Evolutionary conservation across 495 filamentous ascomycete genomes (phyloP), one percentile per base, ranked within the genome.

Genomic region (Neurospora tetrasperma): DNA sequence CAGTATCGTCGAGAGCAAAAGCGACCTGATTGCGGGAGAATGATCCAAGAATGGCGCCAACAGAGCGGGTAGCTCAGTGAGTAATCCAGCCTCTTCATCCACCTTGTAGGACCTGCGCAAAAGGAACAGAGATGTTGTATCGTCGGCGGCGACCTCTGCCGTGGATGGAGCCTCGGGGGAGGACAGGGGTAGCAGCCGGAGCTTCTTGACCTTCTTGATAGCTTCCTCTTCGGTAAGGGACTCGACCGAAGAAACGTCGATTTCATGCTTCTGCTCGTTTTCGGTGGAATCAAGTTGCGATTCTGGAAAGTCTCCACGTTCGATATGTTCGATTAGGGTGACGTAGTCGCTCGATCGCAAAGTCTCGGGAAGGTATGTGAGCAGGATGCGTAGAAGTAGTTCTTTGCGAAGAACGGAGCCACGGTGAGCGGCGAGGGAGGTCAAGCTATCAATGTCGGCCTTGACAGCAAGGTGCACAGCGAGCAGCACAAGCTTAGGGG

Each of bases 321-420:
- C 83, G 74, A 94, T 80, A 41, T 87, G 82, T 46, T 86, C 80
- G 9, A 95, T 76, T 44, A 92, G 85, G 18, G 83, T 79, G 12
- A 86, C 84, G 78, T 97, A 97, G 44, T 83, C 76, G 31, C 80
- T 84, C 39, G 94, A 91, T 18, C 88, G 88, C 12, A 88, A 82
- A 69, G 87, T 92, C 79, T 96, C 94, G 43, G 94, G 94, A 8
- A 98, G 87, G 75, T 90, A 96, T 71, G 91, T 96, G 73, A 98
- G 86, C 73, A 97, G 82, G 70, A 98, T 91, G 76, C 94, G 89
- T 74, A 96, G 83, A 42, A 94, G 75, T 62, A 92, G 86, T 73
- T 92, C 91, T 12, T 88, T 84, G 23, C 87, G 86, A 71, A 94
- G 85, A 73, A 86, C 85, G 68, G 79, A 79, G 78, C 71, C 84